Percentiles rank a stretch among this genome's conserved stretches.
Conservation (phyloP, 2,329 filamentous ascomycete genomes). For the Rhynchosporium agropyri region DNA sequence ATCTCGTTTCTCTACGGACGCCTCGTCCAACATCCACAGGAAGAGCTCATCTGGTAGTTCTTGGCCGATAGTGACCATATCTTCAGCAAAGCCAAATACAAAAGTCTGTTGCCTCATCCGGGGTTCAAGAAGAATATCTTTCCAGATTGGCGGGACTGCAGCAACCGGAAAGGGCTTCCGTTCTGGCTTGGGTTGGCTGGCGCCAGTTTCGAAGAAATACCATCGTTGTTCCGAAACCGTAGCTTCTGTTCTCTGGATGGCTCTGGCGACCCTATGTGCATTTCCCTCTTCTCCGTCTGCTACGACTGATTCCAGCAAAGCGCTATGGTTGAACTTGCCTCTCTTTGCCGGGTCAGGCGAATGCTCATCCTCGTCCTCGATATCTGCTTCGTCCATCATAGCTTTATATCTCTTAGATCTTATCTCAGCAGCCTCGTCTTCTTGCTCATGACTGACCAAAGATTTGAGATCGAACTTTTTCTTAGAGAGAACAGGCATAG, state of each 20-base stretch:
- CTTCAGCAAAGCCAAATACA: conserved; percentile 62
- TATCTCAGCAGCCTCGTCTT: conserved; percentile 61
- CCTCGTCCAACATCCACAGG: conserved; percentile 65
- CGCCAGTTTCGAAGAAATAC: conserved; percentile 55
- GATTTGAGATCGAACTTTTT: conserved; percentile 67
- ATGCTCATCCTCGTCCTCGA: conserved; percentile 13
- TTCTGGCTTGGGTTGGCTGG: conserved; percentile 20
- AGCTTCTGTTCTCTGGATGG: conserved; percentile 63
- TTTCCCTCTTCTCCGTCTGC: conserved; percentile 48
- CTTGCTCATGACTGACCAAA: conserved; percentile 60
- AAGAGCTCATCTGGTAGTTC: conserved; percentile 65
- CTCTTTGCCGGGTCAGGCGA: conserved; percentile 10
- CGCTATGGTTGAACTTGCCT: conserved; percentile 38
- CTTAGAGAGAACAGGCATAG: conserved; percentile 54
- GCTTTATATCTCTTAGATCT: conserved; percentile 49
- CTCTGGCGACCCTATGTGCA: conserved; percentile 53
- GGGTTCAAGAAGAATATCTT: conserved; percentile 48
- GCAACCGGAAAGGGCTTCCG: conserved; percentile 36
- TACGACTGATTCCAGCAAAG: conserved; percentile 47
- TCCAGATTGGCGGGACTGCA: conserved; percentile 32
- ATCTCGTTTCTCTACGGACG: conserved; percentile 57
- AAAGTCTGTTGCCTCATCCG: conserved; percentile 60
- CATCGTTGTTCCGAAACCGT: conserved; percentile 55
- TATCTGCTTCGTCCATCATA: conserved; percentile 35
- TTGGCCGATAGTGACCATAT: conserved; percentile 50